phyloP scores from a whole-genome alignment of 139 green algal species.

The Tetradesmus lagerheimii region DNA sequence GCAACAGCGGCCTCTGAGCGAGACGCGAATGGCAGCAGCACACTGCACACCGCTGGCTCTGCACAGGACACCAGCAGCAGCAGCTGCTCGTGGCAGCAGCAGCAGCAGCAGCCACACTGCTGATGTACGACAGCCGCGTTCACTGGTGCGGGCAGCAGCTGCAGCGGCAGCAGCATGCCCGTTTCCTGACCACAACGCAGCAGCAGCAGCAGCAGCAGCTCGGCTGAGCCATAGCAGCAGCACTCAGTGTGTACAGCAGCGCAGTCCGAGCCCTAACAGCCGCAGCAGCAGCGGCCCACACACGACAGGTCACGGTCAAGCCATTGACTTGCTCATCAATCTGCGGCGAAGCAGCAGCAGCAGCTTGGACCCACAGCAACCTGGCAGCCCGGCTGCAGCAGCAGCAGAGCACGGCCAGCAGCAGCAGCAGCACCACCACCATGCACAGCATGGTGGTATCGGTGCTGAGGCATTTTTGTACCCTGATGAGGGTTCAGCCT shows the following conservation, averaged over 20 bases:
- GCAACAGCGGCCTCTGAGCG: neutral
- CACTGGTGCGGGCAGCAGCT: neutral
- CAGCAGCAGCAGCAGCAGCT: slow-evolving; percentile 10
- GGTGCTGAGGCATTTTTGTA: neutral
- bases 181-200: slow-evolving; percentile 21
- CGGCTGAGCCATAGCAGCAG: neutral
- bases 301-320: neutral
- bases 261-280: neutral
- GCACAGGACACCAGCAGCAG: neutral
- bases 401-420: slow-evolving; percentile 18
- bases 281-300: neutral
- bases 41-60: neutral
- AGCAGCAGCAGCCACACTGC: neutral
- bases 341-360: neutral
- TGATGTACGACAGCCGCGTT: neutral
- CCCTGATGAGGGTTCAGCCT: neutral
- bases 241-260: neutral
- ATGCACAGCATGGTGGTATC: neutral
- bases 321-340: neutral
- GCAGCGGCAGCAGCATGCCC: slow-evolving; percentile 27
- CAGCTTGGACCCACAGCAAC: neutral
- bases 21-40: neutral
- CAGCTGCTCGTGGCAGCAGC: neutral
- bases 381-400: neutral
- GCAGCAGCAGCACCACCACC: neutral